Base-by-base conservation (phyloP, 441 rosid species). In the Brassica balearica region DNA sequence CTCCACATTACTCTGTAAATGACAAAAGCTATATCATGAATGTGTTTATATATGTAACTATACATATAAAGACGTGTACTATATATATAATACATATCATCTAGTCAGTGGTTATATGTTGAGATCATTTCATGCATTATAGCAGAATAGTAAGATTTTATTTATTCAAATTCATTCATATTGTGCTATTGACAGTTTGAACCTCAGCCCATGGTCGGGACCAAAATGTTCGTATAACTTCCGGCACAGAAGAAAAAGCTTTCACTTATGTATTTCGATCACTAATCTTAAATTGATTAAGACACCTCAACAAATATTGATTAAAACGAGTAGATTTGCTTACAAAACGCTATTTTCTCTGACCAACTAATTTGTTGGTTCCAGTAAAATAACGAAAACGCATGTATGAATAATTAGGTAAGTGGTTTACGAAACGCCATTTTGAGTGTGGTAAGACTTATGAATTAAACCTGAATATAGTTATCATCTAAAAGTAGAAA, bases 371-470 rank as follows among this genome's bases (percentile, higher is more conserved):
- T 11, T 55, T 69, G 75, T 12, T 38, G 23, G 68, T 56, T 69
- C 43, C 56, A 64, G 64, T 69, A 63, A 72, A 41, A 41, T 69
- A 79, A 58, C 55, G 43, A 58, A 27, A 73, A 62, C 65, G 32
- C n/a, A 34, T 61, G 48, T 63, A 63, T 29, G 56, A 59, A 10
- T 17, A 14, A 65, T 9, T n/a, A 60, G 36, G 60, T 69, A 68
- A 72, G 20, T 67, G 53, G 64, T 62, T 67, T 68, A 67, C 74
- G 65, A 78, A 79, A 79, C 71, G 56, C 56, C 74, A 63, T 38
- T 11, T 19, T 70, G 68, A 74, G 63, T 80, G 25, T 74, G 82
- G 82, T 74, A 74, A 64, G 82, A 80, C 76, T 79, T 74, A 7
- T 66, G 17, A 64, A 7, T 32, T 5, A 65, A 43, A n/a, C 17